These are phyloP conservation scores for Soucietia sequanensis DNA, from an alignment of 805 yeast genomes.

Conservation along the genomic window DNA sequence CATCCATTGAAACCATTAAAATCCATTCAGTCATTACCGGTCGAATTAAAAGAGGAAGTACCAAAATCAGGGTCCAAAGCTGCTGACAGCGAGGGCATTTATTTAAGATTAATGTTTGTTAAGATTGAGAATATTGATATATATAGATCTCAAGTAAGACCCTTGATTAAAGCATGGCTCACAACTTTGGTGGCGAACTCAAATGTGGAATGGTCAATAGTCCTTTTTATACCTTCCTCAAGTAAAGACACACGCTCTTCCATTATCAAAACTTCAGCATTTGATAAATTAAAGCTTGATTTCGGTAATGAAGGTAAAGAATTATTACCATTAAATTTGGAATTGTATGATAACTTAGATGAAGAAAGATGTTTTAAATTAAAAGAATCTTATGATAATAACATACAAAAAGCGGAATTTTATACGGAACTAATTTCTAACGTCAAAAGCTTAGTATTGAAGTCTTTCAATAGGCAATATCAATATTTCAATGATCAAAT, in stretches of 20 bases:
- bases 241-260: slow-evolving; percentile 32
- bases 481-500: slow-evolving; percentile 8
- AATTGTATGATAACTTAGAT: slow-evolving; percentile 11
- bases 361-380: slow-evolving; percentile 41
- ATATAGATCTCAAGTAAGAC: slow-evolving; percentile 78
- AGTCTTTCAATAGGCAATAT: slow-evolving; percentile 45
- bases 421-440: slow-evolving; percentile 48
- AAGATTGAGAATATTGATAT: slow-evolving; percentile 66
- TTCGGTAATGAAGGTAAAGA: slow-evolving; percentile 44
- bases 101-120: slow-evolving; percentile 67
- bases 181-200: slow-evolving; percentile 36
- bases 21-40: slow-evolving; percentile 59
- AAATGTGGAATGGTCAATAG: slow-evolving; percentile 59
- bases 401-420: slow-evolving; percentile 43
- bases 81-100: slow-evolving; percentile 39
- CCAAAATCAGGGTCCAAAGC: slow-evolving; percentile 37
- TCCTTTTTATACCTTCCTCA: slow-evolving; percentile 48
- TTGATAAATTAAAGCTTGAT: slow-evolving; percentile 55
- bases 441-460: slow-evolving; percentile 49
- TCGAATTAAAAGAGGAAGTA: slow-evolving; percentile 57
- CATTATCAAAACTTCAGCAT: slow-evolving; percentile 45
- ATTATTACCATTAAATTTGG: slow-evolving; percentile 12
- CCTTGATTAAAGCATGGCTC: slow-evolving; percentile 81
- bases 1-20: slow-evolving; percentile 52
- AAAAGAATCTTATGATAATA: slow-evolving; percentile 31